These are phyloP conservation scores for Coprinopsis sp. DNA, from an alignment of 768 basidiomycete species.

Conservation along the genomic window DNA sequence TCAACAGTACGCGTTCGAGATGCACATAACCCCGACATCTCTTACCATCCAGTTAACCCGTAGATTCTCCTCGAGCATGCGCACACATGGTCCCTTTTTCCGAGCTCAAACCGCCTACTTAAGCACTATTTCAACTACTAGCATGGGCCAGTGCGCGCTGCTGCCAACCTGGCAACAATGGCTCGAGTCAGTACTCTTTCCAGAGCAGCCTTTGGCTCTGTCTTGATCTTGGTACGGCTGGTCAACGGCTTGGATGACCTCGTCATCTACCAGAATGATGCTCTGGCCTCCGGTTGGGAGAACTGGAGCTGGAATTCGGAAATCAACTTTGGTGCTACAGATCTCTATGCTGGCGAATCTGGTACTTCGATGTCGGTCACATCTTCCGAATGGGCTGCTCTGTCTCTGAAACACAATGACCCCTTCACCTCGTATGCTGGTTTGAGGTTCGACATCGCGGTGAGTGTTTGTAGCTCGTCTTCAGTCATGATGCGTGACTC, in stretches of 20 bases:
- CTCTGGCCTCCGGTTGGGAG: conserved; percentile 42
- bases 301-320: conserved; percentile 48
- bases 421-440: conserved; percentile 43
- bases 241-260: conserved; percentile 26
- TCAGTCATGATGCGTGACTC: too few relatives aligned
- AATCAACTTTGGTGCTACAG: conserved; percentile 41
- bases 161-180: background rate
- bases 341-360: conserved; percentile 36
- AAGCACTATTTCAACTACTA: background rate
- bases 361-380: conserved; percentile 41
- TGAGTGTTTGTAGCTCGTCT: conserved; percentile 24
- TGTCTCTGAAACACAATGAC: conserved; percentile 42
- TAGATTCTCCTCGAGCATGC: background rate
- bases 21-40: background rate
- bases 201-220: too few relatives aligned
- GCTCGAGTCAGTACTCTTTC: background rate
- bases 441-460: conserved; percentile 47
- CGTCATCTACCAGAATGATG: conserved; percentile 36
- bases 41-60: background rate
- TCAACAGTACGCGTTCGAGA: too few relatives aligned
- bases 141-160: background rate
- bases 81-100: background rate
- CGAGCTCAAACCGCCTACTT: background rate
- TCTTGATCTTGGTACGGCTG: background rate
- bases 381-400: conserved; percentile 38